Percentiles rank a stretch among this genome's conserved stretches.
These are phyloP conservation scores for Globisporangium radiosum DNA, from an alignment of 352 stramenopile species.

Conservation along the genomic window DNA sequence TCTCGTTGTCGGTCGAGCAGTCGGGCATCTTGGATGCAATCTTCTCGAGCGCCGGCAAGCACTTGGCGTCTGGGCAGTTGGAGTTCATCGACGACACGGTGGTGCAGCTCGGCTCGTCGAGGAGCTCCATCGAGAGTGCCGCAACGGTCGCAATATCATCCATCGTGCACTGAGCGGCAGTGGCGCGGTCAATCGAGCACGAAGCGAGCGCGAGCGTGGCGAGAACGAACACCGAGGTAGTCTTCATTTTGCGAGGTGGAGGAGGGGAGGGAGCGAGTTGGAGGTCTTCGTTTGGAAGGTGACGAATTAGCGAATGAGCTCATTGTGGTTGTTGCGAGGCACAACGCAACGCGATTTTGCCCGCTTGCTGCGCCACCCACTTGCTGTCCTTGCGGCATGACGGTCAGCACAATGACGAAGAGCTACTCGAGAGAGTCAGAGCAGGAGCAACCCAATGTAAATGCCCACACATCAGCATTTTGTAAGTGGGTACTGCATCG, in stretches of 20 bases:
- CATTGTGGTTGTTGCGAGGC: too few species aligned
- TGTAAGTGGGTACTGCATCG: too few species aligned
- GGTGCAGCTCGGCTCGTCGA: not conserved
- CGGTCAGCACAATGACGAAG: too few species aligned
- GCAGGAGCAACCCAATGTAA: too few species aligned
- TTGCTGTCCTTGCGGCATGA: too few species aligned
- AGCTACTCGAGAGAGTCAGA: too few species aligned
- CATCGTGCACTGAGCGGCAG: not conserved
- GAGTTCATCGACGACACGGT: not conserved
- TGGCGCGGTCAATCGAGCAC: not conserved
- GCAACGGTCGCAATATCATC: not conserved
- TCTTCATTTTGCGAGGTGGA: not conserved
- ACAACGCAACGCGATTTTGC: too few species aligned
- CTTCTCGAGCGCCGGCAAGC: not conserved
- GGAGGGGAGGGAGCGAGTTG: not conserved
- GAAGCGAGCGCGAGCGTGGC: not conserved
- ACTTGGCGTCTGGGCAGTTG: not conserved
- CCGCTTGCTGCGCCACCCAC: too few species aligned
- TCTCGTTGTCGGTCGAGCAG: not conserved
- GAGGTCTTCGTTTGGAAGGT: not conserved
- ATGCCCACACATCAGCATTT: too few species aligned
- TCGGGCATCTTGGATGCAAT: not conserved
- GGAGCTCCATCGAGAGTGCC: not conserved
- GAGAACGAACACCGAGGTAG: not conserved
- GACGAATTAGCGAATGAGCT: slow-evolving; percentile 1